Evolutionary conservation across 2,329 filamentous ascomycete genomes (phyloP), one percentile per base, ranked within the genome.

Genomic region (Xylariaceae sp.): DNA sequence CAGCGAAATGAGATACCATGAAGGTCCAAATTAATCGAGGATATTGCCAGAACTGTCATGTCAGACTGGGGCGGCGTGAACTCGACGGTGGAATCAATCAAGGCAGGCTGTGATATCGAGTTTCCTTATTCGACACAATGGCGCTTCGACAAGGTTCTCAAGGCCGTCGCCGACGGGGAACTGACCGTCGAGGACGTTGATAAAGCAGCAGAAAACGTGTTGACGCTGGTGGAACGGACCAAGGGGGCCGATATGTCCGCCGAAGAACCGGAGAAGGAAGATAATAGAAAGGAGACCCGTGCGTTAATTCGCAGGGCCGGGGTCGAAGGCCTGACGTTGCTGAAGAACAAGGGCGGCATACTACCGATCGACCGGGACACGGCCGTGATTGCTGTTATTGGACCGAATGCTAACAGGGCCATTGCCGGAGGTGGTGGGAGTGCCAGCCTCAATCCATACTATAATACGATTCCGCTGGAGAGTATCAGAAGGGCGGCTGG

Each of bases 381-480:
- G 13, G 79, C 78, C 58, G 87, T 80, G 68, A 79, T 88, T 58
- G 86, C 85, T 2, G 78, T 88, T 60, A 87, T 88, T 55, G 86
- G 86, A 0, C 85, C 85, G 1, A 88, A 88, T 62, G 85, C 84
- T 17, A 86, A 87, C 69, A 76, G 84, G 57, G 82, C 85, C 0
- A 87, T 88, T 63, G 85, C 83, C n/a, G 83, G 82, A 13, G 86
- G 86, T 53, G 86, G 86, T 47, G 86, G 86, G 53, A 88, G 85
- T 67, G 86, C 86, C 15, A 86, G 83, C 63, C 73, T 88, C 52
- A 88, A 88, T 68, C 84, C 86, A 0, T 88, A 88, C 71, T 88
- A 88, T 71, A 85, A 78, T 64, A 86, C 84, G 1, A 77, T 86
- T 8, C 86, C 86, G 0, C 77, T 85, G 2, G 84, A 87, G 50